Conservation (phyloP, 2,329 filamentous ascomycete genomes). For the Chrysoporthe cubensis region DNA sequence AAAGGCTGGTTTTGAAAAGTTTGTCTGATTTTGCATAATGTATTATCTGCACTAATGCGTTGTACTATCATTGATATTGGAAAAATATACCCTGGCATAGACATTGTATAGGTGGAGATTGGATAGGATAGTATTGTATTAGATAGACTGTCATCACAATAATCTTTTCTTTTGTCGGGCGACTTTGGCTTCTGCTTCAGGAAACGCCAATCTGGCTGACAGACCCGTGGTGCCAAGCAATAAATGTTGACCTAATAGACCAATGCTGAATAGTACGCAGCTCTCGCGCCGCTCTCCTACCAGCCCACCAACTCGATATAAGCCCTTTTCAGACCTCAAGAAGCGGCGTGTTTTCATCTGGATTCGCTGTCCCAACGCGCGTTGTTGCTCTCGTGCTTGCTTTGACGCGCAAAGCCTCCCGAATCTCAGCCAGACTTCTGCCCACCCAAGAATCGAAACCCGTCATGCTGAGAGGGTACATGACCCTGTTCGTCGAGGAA, state of each 20-base stretch:
- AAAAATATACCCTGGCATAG: slow-evolving; percentile 26
- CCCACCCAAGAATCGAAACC: slow-evolving; percentile 7
- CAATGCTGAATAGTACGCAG: neutral
- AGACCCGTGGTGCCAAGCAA: neutral
- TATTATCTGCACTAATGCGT: slow-evolving; percentile 4
- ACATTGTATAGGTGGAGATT: slow-evolving; percentile 24
- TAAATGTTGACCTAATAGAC: neutral
- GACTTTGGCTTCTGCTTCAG: neutral
- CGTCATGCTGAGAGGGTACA: slow-evolving; percentile 9
- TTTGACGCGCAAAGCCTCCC: slow-evolving; percentile 11
- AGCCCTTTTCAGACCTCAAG: slow-evolving; percentile 1
- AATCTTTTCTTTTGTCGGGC: slow-evolving; percentile 20
- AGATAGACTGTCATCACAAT: slow-evolving; percentile 18
- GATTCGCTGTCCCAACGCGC: neutral
- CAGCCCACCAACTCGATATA: neutral
- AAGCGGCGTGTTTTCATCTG: neutral
- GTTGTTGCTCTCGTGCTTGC: slow-evolving; percentile 5
- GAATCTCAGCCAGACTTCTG: slow-evolving; percentile 9
- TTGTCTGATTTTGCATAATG: neutral
- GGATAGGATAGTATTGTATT: slow-evolving; percentile 1
- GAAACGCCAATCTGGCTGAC: neutral
- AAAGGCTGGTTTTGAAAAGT: slow-evolving; percentile 17
- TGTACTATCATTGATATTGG: neutral
- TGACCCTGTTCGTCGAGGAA: neutral
- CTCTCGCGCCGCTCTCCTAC: neutral